Evolutionary conservation across 805 yeast species (phyloP), one percentile per base, ranked within the genome.

Genomic region (Candida quercuum): DNA sequence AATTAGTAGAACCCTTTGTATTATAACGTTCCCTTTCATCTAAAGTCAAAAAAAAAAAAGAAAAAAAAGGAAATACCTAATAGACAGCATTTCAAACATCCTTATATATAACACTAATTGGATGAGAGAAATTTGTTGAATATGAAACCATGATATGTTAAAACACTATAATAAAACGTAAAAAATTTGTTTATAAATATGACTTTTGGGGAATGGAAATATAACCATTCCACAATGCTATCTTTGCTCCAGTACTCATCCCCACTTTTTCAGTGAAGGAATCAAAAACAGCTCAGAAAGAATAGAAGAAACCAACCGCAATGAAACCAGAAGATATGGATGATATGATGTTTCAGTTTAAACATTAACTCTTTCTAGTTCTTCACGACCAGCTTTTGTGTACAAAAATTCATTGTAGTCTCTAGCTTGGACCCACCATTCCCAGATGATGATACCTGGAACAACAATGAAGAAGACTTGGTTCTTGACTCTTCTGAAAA

Each of bases 351-450:
- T n/a, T n/a, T n/a, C n/a, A n/a, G n/a, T n/a, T 55, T 55, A 65
- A 38, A 60, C 68, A 51, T 65, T 67, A 39, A 66, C 69, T 64
- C 77, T 79, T 64, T 76, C 91, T 60, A 91, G 77, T 62, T 91
- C 96, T 73, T 83, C 91, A 72, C 89, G 86, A 65, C 99, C 99
- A 49, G 86, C 98, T 76, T 91, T 91, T 67, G 97, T 88, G 77
- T 91, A 91, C 64, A 91, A 76, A 78, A 71, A 89, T 63, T 80
- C 91, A 69, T 91, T 86, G 78, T 88, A 88, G 61, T 83, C 88
- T 71, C 87, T 80, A 50, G 94, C 89, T 60, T 72, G 66, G 48
- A 76, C 78, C 95, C 96, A 87, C 69, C 91, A 67, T 64, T 78
- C 79, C 85, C 91, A 87, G 60, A 86, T 81, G 49, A 86, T 63